Conservation (phyloP, 2,329 filamentous ascomycete genomes). For the Botrytis elliptica region DNA sequence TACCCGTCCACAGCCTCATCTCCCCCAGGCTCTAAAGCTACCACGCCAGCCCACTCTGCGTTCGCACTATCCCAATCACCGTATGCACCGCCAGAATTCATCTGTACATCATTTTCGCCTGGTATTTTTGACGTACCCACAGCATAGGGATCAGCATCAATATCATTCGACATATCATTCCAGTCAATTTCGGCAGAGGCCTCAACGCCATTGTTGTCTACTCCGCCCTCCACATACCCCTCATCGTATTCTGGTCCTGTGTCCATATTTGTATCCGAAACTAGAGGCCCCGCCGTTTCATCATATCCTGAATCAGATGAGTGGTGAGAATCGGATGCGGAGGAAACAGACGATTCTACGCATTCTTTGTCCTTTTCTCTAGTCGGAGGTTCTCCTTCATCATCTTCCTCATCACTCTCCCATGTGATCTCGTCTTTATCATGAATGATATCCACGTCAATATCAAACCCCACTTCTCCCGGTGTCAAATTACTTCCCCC, state of each 20-base stretch:
- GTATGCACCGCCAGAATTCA: not conserved
- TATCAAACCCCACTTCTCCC: not conserved
- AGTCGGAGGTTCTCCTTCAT: not conserved
- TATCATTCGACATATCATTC: conserved; percentile 10
- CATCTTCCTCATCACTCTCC: not conserved
- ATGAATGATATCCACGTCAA: not conserved
- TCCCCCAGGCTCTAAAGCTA: not conserved
- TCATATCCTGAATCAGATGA: conserved; percentile 1
- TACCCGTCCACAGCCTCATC: conserved; percentile 1
- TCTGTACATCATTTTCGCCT: not conserved
- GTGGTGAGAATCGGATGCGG: not conserved
- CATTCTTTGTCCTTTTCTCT: not conserved
- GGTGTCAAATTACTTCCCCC: conserved; percentile 8
- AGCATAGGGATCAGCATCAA: not conserved
- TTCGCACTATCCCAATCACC: not conserved
- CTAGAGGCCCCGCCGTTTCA: not conserved
- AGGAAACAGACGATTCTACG: not conserved
- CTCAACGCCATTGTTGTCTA: not conserved
- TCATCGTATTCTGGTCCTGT: not conserved
- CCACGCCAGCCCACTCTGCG: not conserved
- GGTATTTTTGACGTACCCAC: not conserved
- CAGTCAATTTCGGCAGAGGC: not conserved
- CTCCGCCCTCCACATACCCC: not conserved
- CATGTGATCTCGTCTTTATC: conserved; percentile 10
- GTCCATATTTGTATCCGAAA: not conserved